Evolutionary conservation across 345 rosid species (phyloP).

Genomic region (Salix exigua): DNA sequence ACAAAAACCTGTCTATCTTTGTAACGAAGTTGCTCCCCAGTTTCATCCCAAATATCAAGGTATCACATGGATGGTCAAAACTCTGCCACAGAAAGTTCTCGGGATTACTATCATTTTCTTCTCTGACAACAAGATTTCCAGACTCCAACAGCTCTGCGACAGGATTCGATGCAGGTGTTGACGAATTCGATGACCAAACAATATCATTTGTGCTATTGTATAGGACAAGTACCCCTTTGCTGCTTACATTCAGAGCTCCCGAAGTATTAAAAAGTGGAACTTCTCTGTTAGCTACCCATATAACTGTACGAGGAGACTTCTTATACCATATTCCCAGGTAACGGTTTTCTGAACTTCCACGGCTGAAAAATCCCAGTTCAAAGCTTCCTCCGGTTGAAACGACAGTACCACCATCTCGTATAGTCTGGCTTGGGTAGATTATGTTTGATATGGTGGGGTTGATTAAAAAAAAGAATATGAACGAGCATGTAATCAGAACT

Average conservation of each 20-base stretch:
- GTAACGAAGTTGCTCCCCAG: no score
- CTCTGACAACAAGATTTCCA: no score
- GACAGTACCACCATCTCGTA: slow-evolving; percentile 15
- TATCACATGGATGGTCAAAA: no score
- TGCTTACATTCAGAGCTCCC: neutral
- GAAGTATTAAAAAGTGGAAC: neutral
- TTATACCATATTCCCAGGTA: slow-evolving; percentile 29
- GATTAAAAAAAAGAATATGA: neutral
- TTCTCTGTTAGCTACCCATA: slow-evolving; percentile 25
- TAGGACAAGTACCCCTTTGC: neutral
- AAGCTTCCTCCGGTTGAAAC: slow-evolving; percentile 17
- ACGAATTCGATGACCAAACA: no score
- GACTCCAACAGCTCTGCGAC: no score
- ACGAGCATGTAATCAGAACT: neutral
- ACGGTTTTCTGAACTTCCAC: slow-evolving; percentile 1
- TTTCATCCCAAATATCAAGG: no score
- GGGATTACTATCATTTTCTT: no score
- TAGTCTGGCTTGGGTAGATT: slow-evolving; percentile 2
- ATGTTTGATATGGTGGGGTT: slow-evolving; percentile 8
- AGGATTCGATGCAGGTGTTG: no score
- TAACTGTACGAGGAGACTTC: slow-evolving; percentile 1
- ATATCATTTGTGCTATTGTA: neutral
- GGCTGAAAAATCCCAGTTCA: slow-evolving; percentile 25
- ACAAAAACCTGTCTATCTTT: neutral
- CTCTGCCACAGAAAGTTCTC: no score